A percentile compares a stretch with the other conserved stretches of the same genome.
Evolutionary conservation across 1,284 basidiomycete species (phyloP).

Genomic region (Sphagnurus paluster): DNA sequence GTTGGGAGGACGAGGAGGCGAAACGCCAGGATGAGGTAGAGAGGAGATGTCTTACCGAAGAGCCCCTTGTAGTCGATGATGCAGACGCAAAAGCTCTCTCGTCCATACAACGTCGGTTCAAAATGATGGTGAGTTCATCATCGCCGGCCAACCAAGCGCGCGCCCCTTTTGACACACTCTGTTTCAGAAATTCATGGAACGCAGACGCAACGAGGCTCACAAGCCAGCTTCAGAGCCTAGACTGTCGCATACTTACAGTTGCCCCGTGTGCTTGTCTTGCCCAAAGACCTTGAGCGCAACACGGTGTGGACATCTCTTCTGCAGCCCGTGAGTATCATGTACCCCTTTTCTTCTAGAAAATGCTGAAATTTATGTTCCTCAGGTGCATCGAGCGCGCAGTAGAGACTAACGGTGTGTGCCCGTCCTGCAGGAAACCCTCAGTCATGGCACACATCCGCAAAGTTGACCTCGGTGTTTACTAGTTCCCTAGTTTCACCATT

Average conservation of each 20-base stretch:
- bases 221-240: background rate
- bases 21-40: constrained; percentile 6
- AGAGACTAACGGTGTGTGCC: constrained; percentile 10
- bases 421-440: constrained; percentile 12
- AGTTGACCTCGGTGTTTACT: constrained; percentile 12
- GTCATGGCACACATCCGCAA: constrained; percentile 11
- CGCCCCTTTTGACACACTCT: background rate
- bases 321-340: constrained; percentile 10
- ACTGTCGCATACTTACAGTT: constrained; percentile 4
- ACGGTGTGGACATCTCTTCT: constrained; percentile 18
- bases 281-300: constrained; percentile 7
- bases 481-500: no score
- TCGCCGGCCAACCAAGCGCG: background rate
- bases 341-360: background rate
- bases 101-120: constrained; percentile 5
- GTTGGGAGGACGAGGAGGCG: constrained; percentile 18
- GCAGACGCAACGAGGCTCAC: constrained; percentile 1
- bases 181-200: constrained; percentile 9
- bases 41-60: constrained; percentile 5
- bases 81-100: constrained; percentile 7
- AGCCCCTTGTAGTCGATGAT: background rate
- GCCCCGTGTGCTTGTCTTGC: constrained; percentile 13
- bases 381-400: constrained; percentile 15
- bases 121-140: constrained; percentile 11
- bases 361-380: background rate